Percentiles rank a stretch among this genome's conserved stretches.
phyloP scores from a whole-genome alignment of 1,284 basidiomycete species.

The Trichosporon coremiiforme region DNA sequence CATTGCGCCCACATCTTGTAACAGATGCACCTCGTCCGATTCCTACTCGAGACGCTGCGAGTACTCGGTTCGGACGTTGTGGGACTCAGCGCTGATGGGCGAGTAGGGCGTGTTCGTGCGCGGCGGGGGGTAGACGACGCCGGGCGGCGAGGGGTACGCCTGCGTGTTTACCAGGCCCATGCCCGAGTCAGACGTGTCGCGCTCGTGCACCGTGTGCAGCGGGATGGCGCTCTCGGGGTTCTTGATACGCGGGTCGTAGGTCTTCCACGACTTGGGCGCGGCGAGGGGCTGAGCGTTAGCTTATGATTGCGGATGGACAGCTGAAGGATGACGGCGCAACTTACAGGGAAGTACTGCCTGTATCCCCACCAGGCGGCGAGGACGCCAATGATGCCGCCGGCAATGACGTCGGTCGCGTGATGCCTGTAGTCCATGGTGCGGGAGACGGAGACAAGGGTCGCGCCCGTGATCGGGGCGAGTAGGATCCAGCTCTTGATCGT shows the following conservation, averaged over 20 bases:
- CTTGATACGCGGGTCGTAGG: slow-evolving; percentile 48
- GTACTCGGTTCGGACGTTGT: background rate
- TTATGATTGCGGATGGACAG: background rate
- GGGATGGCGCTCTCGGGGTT: background rate
- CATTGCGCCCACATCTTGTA: background rate
- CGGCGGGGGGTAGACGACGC: slow-evolving; percentile 5
- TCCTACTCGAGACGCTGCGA: slow-evolving; percentile 15
- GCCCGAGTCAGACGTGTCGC: background rate
- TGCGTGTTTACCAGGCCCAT: slow-evolving; percentile 1
- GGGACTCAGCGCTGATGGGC: background rate
- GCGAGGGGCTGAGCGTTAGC: slow-evolving; percentile 37
- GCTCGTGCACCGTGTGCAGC: slow-evolving; percentile 15
- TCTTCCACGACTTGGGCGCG: slow-evolving; percentile 42
- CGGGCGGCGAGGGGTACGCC: slow-evolving; percentile 6
- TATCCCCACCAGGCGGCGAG: slow-evolving; percentile 49
- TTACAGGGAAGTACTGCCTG: slow-evolving; percentile 54
- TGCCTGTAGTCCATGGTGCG: slow-evolving; percentile 67
- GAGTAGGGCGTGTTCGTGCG: background rate
- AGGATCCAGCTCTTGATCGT: slow-evolving; percentile 85
- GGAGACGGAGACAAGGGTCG: slow-evolving; percentile 80
- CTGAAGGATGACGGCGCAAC: slow-evolving; percentile 19
- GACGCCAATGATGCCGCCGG: slow-evolving; percentile 48
- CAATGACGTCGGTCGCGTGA: slow-evolving; percentile 51
- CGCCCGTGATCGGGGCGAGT: slow-evolving; percentile 73
- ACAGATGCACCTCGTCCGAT: slow-evolving; percentile 13